A percentile compares a stretch with the other conserved stretches of the same genome.
Conservation (phyloP, 768 basidiomycete genomes). For the Macrocybe gigantea region DNA sequence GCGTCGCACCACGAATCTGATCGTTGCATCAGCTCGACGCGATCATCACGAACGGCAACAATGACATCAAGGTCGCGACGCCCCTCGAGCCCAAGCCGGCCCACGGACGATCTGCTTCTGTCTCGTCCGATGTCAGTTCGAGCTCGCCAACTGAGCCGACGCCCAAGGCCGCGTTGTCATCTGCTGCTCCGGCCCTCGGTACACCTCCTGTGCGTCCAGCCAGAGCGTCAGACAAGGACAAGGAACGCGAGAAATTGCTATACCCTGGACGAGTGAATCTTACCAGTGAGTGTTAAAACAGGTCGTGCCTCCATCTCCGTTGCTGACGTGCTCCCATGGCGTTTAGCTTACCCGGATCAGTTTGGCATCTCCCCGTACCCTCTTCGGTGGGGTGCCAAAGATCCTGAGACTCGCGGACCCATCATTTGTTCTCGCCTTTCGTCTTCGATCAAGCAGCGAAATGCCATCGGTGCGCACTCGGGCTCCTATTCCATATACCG, state of each 20-base stretch:
- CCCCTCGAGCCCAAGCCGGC: slow-evolving; percentile 28
- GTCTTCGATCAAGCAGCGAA: slow-evolving; percentile 80
- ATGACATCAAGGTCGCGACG: slow-evolving; percentile 7
- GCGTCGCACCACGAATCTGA: slow-evolving; percentile 1
- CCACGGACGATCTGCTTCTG: slow-evolving; percentile 14
- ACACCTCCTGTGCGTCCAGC: slow-evolving; percentile 14
- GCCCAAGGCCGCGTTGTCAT: slow-evolving; percentile 17
- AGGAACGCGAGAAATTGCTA: slow-evolving; percentile 64
- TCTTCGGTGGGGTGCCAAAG: slow-evolving; percentile 74
- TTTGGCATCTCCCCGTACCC: slow-evolving; percentile 79
- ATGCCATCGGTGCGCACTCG: slow-evolving; percentile 90
- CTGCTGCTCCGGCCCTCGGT: slow-evolving; percentile 18
- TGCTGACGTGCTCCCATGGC: background rate
- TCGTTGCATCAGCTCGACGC: slow-evolving; percentile 42
- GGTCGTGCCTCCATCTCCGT: slow-evolving; percentile 3
- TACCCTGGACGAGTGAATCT: slow-evolving; percentile 83
- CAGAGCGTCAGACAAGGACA: slow-evolving; percentile 49
- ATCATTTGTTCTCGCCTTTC: slow-evolving; percentile 85
- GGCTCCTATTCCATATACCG: slow-evolving; percentile 95
- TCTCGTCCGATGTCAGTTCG: slow-evolving; percentile 1
- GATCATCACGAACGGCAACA: slow-evolving; percentile 17
- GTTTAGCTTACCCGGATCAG: slow-evolving; percentile 83
- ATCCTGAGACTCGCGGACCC: slow-evolving; percentile 68
- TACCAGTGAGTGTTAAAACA: slow-evolving; percentile 55
- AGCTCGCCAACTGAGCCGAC: slow-evolving; percentile 3